These are phyloP conservation scores for Pichia inconspicua DNA, from an alignment of 1,139 yeast genomes.

Conservation along the genomic window DNA sequence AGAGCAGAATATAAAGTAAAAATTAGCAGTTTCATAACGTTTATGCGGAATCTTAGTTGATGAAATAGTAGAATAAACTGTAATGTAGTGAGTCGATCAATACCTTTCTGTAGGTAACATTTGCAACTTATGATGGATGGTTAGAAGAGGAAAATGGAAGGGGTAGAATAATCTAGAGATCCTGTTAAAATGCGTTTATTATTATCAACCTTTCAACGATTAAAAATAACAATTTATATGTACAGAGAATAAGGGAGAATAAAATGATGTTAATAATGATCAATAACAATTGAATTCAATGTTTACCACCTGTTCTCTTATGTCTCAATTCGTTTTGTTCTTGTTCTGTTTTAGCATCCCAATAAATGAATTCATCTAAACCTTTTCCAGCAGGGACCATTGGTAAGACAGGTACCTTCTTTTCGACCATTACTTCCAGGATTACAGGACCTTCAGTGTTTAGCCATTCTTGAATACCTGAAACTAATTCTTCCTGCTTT, in stretches of 20 bases:
- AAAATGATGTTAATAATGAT: neutral
- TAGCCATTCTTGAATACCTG: slow-evolving; percentile 65
- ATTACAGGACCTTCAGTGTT: slow-evolving; percentile 76
- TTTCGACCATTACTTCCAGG: slow-evolving; percentile 84
- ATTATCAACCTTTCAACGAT: neutral
- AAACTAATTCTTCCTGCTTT: slow-evolving; percentile 56
- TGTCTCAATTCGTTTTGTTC: slow-evolving; percentile 60
- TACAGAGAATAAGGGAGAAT: neutral
- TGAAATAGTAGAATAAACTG: neutral
- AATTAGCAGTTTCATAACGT: neutral
- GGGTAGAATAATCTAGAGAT: too few species aligned
- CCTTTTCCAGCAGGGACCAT: slow-evolving; percentile 98
- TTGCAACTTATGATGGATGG: neutral
- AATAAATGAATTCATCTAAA: slow-evolving; percentile 82
- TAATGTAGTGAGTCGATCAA: neutral
- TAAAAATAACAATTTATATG: neutral
- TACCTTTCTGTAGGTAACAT: slow-evolving; percentile 1
- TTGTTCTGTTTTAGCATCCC: slow-evolving; percentile 72
- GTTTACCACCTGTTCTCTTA: slow-evolving; percentile 52
- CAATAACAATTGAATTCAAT: slow-evolving; percentile 25
- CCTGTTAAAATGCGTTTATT: neutral
- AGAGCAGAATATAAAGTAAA: neutral
- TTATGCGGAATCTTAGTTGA: neutral
- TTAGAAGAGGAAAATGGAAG: neutral
- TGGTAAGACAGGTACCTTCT: slow-evolving; percentile 95